phyloP scores from a whole-genome alignment of 1,284 basidiomycete species.

The Rhodotorula sp. region DNA sequence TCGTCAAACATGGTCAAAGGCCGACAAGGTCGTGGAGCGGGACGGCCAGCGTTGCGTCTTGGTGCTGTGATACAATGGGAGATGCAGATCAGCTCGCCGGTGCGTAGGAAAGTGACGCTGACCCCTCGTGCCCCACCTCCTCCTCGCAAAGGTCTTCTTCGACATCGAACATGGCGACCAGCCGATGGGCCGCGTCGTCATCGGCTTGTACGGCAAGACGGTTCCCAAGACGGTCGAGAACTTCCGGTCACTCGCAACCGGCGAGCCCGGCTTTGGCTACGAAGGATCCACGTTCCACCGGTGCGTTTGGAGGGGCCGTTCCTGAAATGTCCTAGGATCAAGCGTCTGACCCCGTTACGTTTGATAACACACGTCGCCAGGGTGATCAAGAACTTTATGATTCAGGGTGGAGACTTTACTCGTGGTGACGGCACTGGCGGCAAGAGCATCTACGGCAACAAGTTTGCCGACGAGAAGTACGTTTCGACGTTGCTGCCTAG shows the following conservation, averaged over 20 bases:
- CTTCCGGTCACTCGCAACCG: conserved; percentile 56
- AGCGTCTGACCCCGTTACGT: background rate
- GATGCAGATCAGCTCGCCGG: too few relatives aligned
- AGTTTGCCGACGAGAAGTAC: conserved; percentile 52
- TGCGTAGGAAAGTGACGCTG: too few relatives aligned
- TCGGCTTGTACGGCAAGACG: conserved; percentile 60
- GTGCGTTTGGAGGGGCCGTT: conserved; percentile 53
- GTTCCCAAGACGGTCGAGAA: conserved; percentile 58
- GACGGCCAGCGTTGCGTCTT: too few relatives aligned
- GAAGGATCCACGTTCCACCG: conserved; percentile 60
- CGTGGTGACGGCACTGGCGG: conserved; percentile 49
- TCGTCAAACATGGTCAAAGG: too few relatives aligned
- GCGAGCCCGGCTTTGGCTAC: conserved; percentile 72
- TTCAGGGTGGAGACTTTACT: conserved; percentile 62
- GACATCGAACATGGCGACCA: conserved; percentile 71
- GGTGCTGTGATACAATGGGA: too few relatives aligned
- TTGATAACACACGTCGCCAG: background rate
- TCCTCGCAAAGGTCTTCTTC: conserved; percentile 68
- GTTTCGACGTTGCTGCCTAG: conserved; percentile 44
- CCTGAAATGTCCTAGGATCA: too few relatives aligned
- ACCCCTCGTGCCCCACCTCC: background rate
- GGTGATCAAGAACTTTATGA: conserved; percentile 36
- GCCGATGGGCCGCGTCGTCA: conserved; percentile 64
- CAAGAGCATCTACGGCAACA: conserved; percentile 42
- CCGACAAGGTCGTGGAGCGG: too few relatives aligned